Conservation (phyloP, 805 yeast genomes). For the Ogataea pilisensis region DNA sequence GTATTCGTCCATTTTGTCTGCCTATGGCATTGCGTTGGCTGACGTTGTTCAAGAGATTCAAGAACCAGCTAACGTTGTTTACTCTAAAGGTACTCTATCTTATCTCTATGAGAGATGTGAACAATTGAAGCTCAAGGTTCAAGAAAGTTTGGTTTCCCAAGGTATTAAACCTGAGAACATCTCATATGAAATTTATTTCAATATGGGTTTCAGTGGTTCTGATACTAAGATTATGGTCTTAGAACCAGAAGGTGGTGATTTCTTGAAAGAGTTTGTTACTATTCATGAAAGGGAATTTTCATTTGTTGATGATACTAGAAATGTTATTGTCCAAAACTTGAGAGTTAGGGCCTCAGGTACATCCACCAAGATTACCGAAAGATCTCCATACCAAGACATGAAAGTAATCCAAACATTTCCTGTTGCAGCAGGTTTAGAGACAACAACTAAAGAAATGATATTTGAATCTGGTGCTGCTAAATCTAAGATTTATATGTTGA, state of each 20-base stretch:
- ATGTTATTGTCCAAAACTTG: conserved; percentile 60
- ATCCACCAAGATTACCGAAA: conserved; percentile 37
- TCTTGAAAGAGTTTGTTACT: conserved; percentile 43
- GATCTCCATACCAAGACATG: conserved; percentile 13
- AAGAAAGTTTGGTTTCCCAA: conserved; percentile 41
- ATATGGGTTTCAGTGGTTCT: conserved; percentile 83
- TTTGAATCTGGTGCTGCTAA: conserved; percentile 21
- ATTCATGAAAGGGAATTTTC: conserved; percentile 66
- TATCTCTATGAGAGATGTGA: conserved; percentile 43
- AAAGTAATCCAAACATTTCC: conserved; percentile 64
- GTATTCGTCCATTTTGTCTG: conserved; percentile 79
- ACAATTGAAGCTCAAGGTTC: conserved; percentile 40
- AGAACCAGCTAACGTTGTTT: conserved; percentile 56
- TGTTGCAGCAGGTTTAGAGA: conserved; percentile 63
- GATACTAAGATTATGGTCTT: conserved; percentile 79
- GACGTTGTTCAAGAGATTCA: conserved; percentile 80
- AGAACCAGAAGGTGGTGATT: conserved; percentile 30
- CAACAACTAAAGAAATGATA: conserved; percentile 41
- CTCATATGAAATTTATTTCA: conserved; percentile 59
- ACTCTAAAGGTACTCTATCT: conserved; percentile 30
- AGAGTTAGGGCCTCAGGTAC: conserved; percentile 68
- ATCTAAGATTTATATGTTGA: conserved; percentile 42
- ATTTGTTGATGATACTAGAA: conserved; percentile 51
- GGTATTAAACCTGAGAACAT: conserved; percentile 47
- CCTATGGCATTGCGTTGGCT: conserved; percentile 85